phyloP scores from a whole-genome alignment of 2,329 filamentous ascomycete species.

The Chaetomium sp. region DNA sequence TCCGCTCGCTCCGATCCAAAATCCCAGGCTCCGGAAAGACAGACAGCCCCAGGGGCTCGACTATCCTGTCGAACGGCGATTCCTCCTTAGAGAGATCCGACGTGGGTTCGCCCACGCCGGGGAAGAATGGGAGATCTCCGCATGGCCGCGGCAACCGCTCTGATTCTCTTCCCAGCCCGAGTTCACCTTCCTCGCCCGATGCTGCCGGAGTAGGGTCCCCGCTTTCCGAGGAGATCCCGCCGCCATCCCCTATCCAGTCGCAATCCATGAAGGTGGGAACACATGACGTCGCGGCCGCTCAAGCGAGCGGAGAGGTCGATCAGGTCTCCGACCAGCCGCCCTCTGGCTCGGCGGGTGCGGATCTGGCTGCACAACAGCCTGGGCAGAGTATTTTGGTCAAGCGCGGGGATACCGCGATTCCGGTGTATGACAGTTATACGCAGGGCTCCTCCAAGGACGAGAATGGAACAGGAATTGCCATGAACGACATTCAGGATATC shows the following conservation, averaged over 20 bases:
- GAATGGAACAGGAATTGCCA: conserved; percentile 57
- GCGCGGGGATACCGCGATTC: conserved; percentile 64
- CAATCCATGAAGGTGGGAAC: conserved; percentile 65
- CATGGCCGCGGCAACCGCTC: conserved; percentile 40
- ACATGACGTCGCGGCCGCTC: conserved; percentile 72
- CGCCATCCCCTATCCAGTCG: conserved; percentile 83
- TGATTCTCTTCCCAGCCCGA: conserved; percentile 37
- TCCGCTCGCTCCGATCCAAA: conserved; percentile 80
- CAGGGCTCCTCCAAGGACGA: conserved; percentile 43
- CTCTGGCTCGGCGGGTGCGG: conserved; percentile 54
- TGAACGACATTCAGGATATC: conserved; percentile 84
- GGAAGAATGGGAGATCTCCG: conserved; percentile 51
- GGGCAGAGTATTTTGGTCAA: conserved; percentile 87
- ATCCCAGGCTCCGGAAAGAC: conserved; percentile 67
- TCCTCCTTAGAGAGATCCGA: conserved; percentile 58
- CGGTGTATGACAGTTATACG: conserved; percentile 45
- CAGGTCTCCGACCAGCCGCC: conserved; percentile 89
- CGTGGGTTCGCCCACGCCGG: conserved; percentile 66
- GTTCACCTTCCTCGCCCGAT: conserved; percentile 37
- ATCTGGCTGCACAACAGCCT: conserved; percentile 58
- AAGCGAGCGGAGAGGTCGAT: conserved; percentile 85
- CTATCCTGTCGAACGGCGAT: conserved; percentile 58
- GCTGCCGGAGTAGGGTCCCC: conserved; percentile 38
- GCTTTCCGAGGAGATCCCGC: conserved; percentile 50
- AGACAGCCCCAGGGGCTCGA: conserved; percentile 77